Conservation (phyloP, 331 rosid species). For the Malus hybrid region DNA sequence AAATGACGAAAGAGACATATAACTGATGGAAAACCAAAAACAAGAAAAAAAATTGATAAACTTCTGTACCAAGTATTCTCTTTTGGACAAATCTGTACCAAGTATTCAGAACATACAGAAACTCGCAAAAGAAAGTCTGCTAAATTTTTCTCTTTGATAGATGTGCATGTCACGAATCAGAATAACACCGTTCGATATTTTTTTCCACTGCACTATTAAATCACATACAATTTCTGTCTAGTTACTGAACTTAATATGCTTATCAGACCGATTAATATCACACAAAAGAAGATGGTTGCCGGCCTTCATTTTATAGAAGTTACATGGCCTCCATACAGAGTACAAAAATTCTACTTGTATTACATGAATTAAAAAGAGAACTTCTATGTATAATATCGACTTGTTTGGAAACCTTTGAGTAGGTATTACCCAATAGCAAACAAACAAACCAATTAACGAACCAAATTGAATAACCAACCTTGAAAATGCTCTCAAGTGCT, state of each 20-base stretch:
- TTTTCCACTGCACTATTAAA: background rate
- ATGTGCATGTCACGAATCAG: background rate
- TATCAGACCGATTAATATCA: background rate
- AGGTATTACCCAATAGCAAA: constrained; percentile 21
- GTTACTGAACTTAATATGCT: background rate
- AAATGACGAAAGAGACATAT: too few relatives aligned
- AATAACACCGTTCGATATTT: background rate
- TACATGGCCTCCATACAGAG: constrained; percentile 26
- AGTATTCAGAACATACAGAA: background rate
- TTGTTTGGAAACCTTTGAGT: constrained; percentile 24
- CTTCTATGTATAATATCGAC: constrained; percentile 39
- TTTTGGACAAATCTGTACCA: background rate
- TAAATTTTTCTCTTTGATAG: background rate
- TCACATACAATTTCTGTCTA: background rate
- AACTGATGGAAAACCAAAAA: too few relatives aligned
- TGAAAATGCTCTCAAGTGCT: constrained; percentile 4
- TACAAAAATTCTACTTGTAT: constrained; percentile 23
- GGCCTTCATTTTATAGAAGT: constrained; percentile 22
- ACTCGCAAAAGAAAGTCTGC: background rate
- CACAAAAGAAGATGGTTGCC: constrained; percentile 13
- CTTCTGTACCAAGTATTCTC: too few relatives aligned
- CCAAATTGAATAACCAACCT: constrained; percentile 23
- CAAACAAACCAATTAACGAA: constrained; percentile 17
- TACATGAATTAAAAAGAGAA: constrained; percentile 18
- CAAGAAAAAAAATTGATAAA: too few relatives aligned